A percentile compares a stretch with the other conserved stretches of the same genome.
These are phyloP conservation scores for Calonectria honghensis DNA, from an alignment of 2,329 filamentous ascomycete species.

Conservation along the genomic window DNA sequence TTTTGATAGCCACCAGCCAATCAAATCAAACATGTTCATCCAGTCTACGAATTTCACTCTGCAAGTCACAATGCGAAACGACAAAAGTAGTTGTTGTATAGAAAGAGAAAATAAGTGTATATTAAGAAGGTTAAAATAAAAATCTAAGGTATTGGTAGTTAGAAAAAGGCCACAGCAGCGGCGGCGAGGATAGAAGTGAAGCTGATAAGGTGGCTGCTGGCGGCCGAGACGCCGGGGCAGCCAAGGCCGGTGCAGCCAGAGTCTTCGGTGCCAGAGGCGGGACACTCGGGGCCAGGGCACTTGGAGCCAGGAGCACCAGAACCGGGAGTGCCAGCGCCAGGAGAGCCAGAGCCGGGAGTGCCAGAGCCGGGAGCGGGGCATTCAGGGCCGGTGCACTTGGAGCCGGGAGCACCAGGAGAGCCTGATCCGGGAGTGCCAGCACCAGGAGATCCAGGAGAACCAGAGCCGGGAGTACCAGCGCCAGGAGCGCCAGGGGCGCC, in stretches of 20 bases:
- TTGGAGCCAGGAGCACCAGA: neutral
- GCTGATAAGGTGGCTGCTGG: conserved; percentile 27
- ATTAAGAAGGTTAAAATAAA: neutral
- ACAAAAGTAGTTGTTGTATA: too few relatives aligned
- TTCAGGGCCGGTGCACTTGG: neutral
- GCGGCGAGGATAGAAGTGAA: neutral
- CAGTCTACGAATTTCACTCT: neutral
- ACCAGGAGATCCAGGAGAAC: neutral
- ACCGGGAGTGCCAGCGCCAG: conserved; percentile 32
- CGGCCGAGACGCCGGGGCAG: conserved; percentile 34
- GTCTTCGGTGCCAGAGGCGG: neutral
- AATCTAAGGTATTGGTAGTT: neutral
- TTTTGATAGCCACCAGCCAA: neutral
- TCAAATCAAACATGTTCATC: neutral
- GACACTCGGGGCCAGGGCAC: neutral
- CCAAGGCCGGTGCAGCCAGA: neutral
- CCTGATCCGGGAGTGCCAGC: neutral
- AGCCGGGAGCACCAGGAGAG: too few relatives aligned
- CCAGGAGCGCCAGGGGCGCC: neutral
- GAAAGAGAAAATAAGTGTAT: neutral
- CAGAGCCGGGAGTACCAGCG: neutral
- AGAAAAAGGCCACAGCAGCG: conserved; percentile 8
- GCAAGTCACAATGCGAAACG: neutral
- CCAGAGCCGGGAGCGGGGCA: neutral
- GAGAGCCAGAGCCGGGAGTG: neutral